Percentiles rank a stretch among this genome's conserved stretches.
Conservation (phyloP, 305 asterid genomes). For the Ajuga reptans region DNA sequence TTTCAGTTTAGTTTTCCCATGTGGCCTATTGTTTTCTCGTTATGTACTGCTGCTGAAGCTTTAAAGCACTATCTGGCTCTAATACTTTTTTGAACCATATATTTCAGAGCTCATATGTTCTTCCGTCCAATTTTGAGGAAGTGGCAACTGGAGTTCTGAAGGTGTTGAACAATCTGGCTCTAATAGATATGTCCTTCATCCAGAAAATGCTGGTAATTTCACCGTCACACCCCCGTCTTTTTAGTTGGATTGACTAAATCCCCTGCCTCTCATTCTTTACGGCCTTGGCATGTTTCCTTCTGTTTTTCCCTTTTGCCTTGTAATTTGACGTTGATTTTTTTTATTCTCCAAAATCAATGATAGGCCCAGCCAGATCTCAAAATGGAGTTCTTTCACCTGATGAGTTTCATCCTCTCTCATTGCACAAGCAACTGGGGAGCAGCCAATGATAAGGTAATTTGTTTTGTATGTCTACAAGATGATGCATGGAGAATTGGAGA, state of each 20-base stretch:
- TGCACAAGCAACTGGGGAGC: constrained; percentile 88
- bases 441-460: constrained; percentile 78
- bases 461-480: no score
- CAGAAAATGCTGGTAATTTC: constrained; percentile 86
- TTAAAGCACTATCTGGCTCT: constrained; percentile 14
- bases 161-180: constrained; percentile 95
- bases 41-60: neutral
- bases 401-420: constrained; percentile 88
- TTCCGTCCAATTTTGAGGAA: constrained; percentile 95
- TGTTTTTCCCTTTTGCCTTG: neutral
- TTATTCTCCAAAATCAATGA: constrained; percentile 25
- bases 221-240: neutral
- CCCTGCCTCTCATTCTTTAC: constrained; percentile 11
- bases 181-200: constrained; percentile 69
- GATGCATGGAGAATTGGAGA: constrained; percentile 9
- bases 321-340: neutral
- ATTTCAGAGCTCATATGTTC: constrained; percentile 61
- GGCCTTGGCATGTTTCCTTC: neutral
- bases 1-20: neutral
- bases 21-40: neutral
- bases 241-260: neutral
- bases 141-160: constrained; percentile 92
- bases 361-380: constrained; percentile 94
- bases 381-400: constrained; percentile 96
- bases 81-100: constrained; percentile 22